These are phyloP conservation scores for Cladophialophora exuberans DNA, from an alignment of 2,329 filamentous ascomycete genomes.

Conservation along the genomic window DNA sequence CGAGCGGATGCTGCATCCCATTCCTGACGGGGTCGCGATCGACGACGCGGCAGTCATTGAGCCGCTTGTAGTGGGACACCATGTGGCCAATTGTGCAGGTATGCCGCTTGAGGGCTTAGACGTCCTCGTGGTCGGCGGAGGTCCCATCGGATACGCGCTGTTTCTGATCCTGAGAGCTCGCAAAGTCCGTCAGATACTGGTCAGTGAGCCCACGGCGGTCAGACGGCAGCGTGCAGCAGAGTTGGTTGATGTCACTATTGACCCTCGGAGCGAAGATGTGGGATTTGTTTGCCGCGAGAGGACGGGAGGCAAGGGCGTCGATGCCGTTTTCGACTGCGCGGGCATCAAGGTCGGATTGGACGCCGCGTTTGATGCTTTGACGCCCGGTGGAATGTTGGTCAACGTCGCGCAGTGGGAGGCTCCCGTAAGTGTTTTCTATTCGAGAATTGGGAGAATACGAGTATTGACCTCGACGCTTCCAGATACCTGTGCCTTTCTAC, in stretches of 20 bases:
- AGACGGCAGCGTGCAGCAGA: constrained; percentile 52
- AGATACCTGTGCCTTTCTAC: constrained; percentile 34
- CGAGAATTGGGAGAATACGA: neutral
- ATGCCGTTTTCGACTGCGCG: constrained; percentile 57
- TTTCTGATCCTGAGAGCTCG: constrained; percentile 49
- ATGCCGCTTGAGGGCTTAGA: constrained; percentile 47
- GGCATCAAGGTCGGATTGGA: constrained; percentile 56
- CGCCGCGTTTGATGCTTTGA: constrained; percentile 50
- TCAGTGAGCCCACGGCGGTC: constrained; percentile 53
- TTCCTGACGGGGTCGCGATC: constrained; percentile 50
- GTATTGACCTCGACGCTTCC: constrained; percentile 22
- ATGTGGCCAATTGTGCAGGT: constrained; percentile 52
- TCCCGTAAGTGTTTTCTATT: constrained; percentile 37
- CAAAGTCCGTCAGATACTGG: constrained; percentile 47
- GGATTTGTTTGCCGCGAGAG: constrained; percentile 38
- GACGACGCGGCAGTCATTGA: constrained; percentile 58
- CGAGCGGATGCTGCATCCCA: constrained; percentile 44
- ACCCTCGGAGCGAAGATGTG: constrained; percentile 54
- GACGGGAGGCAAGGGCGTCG: constrained; percentile 48
- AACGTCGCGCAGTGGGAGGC: constrained; percentile 61
- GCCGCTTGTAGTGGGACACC: constrained; percentile 58
- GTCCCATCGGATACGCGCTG: constrained; percentile 56
- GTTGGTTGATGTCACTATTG: constrained; percentile 55
- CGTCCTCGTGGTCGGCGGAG: constrained; percentile 55
- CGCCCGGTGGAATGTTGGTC: constrained; percentile 53